Base-by-base conservation (phyloP, 2,329 filamentous ascomycete genomes). In the Grosmannia serpens region DNA sequence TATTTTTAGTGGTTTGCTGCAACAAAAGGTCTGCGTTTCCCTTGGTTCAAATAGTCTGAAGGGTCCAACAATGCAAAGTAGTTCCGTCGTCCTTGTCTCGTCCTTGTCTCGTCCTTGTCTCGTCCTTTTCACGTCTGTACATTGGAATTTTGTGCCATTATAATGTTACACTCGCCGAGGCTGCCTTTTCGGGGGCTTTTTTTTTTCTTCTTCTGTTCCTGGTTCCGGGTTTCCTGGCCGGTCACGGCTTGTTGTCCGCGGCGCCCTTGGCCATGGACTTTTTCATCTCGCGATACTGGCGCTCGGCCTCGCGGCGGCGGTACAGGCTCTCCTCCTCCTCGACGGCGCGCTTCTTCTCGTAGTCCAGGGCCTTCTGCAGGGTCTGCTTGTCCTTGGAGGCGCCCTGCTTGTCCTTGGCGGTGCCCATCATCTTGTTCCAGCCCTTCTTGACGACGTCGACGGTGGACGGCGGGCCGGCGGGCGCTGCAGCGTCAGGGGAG, bases 341-440 rank as follows among this genome's bases (percentile, higher is more conserved):
- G 7, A 60, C 33, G 73, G 92, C 95, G 58, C 91, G 81, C 79
- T 96, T 96, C 58, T 64, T 63, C 61, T 70, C 66, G 60, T 70
- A 70, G 33, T 68, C 65, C 31, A 64, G 54, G 1, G 68, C 66
- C 46, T 59, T 51, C 51, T 50, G 53, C 22, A 57, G 24, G 13
- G 26, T 22, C 17, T 61, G 50, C 58, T 64, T 64, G 51, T 56
- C 44, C n/a, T 49, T 53, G 22, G 46, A 20, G 9, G 46, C 50
- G 51, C 55, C 46, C 59, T 64, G 59, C 57, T 60, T 61, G 22
- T 64, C 60, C 61, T 63, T 64, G 62, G 62, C 62, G 8, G 22
- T 50, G 56, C 61, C 61, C 55, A 61, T 58, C 38, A 61, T 58
- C 63, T 58, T 61, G 60, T 56, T 27, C 63, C 63, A 64, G 56